These are phyloP conservation scores for Fusarium hostae DNA, from an alignment of 2,329 filamentous ascomycete species.

Conservation along the genomic window DNA sequence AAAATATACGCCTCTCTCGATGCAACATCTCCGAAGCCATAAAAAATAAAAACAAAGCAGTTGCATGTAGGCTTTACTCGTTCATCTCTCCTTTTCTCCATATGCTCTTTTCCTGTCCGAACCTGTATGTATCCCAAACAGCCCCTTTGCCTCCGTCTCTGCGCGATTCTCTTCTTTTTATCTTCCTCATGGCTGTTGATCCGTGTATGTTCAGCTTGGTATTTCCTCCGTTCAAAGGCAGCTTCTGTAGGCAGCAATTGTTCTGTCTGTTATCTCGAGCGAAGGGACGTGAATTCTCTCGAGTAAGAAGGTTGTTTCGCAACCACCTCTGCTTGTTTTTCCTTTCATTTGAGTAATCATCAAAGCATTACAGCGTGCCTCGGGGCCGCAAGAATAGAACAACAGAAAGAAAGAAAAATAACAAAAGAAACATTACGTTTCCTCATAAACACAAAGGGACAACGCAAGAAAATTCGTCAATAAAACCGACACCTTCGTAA, in stretches of 20 bases:
- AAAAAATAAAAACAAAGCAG: conserved; percentile 10
- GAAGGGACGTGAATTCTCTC: conserved; percentile 39
- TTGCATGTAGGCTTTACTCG: conserved; percentile 10
- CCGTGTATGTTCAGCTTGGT: conserved; percentile 30
- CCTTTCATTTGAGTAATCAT: conserved; percentile 31
- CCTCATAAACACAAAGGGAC: conserved; percentile 44
- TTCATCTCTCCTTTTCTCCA: conserved; percentile 31
- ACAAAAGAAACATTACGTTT: conserved; percentile 42
- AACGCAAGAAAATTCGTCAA: conserved; percentile 44
- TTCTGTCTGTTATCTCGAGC: conserved; percentile 19
- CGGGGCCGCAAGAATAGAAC: conserved; percentile 31
- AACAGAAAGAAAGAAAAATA: conserved; percentile 32
- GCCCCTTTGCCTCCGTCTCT: conserved; percentile 8
- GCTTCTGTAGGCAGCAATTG: not conserved
- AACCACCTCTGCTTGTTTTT: conserved; percentile 16
- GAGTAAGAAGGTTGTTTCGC: conserved; percentile 14
- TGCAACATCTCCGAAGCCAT: conserved; percentile 20
- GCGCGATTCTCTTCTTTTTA: conserved; percentile 24
- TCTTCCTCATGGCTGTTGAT: conserved; percentile 27
- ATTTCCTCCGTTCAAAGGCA: conserved; percentile 24
- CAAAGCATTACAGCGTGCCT: conserved; percentile 43
- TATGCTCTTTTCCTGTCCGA: conserved; percentile 34
- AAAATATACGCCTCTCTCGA: conserved; percentile 29
- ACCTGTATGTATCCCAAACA: conserved; percentile 40
- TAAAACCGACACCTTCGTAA: conserved; percentile 35